phyloP scores from a whole-genome alignment of 129 eudicot species.

The Chrysanthemum seticuspe region DNA sequence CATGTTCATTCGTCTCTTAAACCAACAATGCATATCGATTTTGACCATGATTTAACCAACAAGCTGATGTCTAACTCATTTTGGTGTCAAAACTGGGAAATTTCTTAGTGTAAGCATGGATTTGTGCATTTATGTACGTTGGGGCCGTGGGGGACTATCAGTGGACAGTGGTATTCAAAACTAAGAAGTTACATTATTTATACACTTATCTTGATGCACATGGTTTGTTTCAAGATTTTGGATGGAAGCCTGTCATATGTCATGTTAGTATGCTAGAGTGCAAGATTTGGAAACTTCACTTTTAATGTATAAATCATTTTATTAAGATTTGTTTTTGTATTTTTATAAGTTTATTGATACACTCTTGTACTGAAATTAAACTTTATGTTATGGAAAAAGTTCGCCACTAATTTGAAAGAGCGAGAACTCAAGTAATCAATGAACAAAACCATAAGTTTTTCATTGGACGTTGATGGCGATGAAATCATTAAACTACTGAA shows the following conservation, averaged over 20 bases:
- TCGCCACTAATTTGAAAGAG: too few species aligned
- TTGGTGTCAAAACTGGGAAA: neutral
- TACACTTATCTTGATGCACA: neutral
- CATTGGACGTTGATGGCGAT: too few species aligned
- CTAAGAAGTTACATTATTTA: neutral
- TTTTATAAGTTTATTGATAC: too few species aligned
- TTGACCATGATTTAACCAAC: too few species aligned
- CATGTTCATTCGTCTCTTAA: neutral
- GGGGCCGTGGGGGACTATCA: neutral
- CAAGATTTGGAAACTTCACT: conserved; percentile 11
- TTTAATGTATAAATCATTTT: neutral
- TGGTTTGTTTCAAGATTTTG: conserved; percentile 20
- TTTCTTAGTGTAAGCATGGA: neutral
- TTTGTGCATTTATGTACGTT: neutral
- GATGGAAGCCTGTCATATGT: conserved; percentile 9
- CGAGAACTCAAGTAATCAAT: too few species aligned
- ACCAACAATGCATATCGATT: neutral
- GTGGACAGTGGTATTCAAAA: neutral
- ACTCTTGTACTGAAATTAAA: too few species aligned
- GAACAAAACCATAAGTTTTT: too few species aligned
- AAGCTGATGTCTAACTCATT: too few species aligned
- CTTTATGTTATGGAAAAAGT: too few species aligned
- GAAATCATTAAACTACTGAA: too few species aligned
- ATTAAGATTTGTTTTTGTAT: neutral
- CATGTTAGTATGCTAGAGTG: conserved; percentile 5